Base-by-base conservation (phyloP, 768 basidiomycete species). In the Mycena crocata region DNA sequence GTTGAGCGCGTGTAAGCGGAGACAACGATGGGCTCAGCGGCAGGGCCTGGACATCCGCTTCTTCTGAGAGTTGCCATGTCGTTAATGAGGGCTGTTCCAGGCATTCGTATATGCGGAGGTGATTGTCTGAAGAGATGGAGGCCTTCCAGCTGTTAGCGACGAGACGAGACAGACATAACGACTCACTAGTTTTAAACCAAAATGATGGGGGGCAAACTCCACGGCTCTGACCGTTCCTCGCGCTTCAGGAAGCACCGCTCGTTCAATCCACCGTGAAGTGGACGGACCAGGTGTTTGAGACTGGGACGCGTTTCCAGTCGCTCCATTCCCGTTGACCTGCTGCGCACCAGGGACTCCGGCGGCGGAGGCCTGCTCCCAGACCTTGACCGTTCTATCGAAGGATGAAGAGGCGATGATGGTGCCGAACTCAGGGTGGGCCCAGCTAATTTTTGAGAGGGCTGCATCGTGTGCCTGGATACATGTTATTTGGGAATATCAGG, bases 371-470 rank as follows among this genome's bases (percentile, higher is more conserved):
- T 93, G 88, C 75, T 96, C 94, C 95, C 95, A 98, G 19, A 99
- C 87, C 78, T 96, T 94, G 60, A 96, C 93, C 0, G 93, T 93
- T 28, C 96, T 87, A 79, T 98, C 97, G 72, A 96, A 95, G 2
- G 93, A 95, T 6, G 90, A 88, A 5, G 93, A 94, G 0, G 95
- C 95, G 60, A 99, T 83, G 57, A 98, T 87, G 2, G 89, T 87
- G 5, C 95, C 96, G 64, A 95, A 96, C 77, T 96, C 91, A 6
- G 97, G 95, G 74, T 96, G 95, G 1, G 95, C 95, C 93, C 95
- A 99, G 57, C 87, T 87, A 17, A 98, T 72, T 76, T 87, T 90
- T 10, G 94, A 88, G 39, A 98, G 85, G 0, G 96, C 89, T 19
- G 95, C 95, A 73, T 97, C 95, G 76, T 98, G 96, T n/a, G 96